phyloP scores from a whole-genome alignment of 176 grass and related monocot species.

The Panicum miliaceum region DNA sequence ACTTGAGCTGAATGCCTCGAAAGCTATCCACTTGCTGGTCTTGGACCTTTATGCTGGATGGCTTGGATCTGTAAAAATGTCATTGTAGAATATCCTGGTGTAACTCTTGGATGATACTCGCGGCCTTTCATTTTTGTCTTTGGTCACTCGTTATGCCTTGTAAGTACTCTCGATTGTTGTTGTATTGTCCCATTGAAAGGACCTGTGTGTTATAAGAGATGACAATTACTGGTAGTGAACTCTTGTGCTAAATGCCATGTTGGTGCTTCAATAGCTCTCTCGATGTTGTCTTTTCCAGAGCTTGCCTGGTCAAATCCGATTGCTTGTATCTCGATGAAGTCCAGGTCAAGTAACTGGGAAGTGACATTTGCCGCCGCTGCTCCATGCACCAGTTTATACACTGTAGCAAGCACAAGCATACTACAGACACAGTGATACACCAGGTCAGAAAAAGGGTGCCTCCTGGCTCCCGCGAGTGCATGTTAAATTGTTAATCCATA shows the following conservation, averaged over 20 bases:
- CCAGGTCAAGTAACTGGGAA: too few species aligned
- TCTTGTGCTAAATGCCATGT: neutral
- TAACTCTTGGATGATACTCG: conserved; percentile 18
- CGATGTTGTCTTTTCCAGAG: neutral
- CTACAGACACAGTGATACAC: too few species aligned
- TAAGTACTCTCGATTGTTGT: conserved; percentile 20
- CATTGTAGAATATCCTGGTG: conserved; percentile 59
- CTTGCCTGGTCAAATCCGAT: neutral
- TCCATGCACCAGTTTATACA: too few species aligned
- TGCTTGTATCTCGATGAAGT: too few species aligned
- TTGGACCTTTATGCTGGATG: conserved; percentile 14
- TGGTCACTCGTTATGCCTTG: neutral
- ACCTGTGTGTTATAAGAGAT: conserved; percentile 5
- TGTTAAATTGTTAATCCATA: too few species aligned
- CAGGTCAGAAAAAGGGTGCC: too few species aligned
- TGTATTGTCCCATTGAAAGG: conserved; percentile 36
- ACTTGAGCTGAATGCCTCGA: conserved; percentile 32
- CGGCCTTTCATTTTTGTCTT: neutral
- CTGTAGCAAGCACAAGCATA: too few species aligned
- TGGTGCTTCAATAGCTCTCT: neutral
- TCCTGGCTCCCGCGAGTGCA: too few species aligned
- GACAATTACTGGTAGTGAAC: neutral
- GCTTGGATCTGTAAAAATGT: conserved; percentile 43
- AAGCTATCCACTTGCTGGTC: neutral
- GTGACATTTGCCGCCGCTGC: too few species aligned